These are phyloP conservation scores for Aphanomyces cochlioides DNA, from an alignment of 352 stramenopile genomes.

Conservation along the genomic window DNA sequence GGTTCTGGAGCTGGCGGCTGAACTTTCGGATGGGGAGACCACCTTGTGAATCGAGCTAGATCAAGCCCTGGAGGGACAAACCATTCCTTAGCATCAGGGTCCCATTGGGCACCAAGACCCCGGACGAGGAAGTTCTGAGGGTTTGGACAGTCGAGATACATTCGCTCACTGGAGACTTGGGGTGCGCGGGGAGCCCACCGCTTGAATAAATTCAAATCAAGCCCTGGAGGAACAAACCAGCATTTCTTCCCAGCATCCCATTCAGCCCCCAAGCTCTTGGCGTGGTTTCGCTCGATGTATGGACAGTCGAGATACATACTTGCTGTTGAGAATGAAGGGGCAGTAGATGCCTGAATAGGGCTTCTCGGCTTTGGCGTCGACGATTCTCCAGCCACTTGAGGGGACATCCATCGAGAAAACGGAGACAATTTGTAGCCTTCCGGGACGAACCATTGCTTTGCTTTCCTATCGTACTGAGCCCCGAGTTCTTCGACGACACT, in stretches of 20 bases:
- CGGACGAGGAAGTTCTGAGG: conserved; percentile 13
- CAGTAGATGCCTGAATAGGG: background rate
- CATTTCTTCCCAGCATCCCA: conserved; percentile 6
- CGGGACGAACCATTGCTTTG: conserved; percentile 8
- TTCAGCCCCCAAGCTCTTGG: background rate
- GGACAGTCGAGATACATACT: conserved; percentile 10
- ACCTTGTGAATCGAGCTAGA: conserved; percentile 10
- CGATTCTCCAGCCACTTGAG: background rate
- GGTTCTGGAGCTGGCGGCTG: background rate
- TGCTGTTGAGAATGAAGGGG: conserved; percentile 3
- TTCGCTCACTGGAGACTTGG: conserved; percentile 7
- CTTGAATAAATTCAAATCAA: background rate
- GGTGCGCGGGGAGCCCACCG: conserved; percentile 12
- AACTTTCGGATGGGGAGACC: background rate
- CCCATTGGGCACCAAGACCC: conserved; percentile 12
- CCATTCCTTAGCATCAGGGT: conserved; percentile 5
- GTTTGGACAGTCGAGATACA: conserved; percentile 6
- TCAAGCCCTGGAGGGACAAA: conserved; percentile 10
- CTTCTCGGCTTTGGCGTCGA: conserved; percentile 8
- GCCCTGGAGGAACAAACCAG: background rate
- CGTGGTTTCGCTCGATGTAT: conserved; percentile 6
- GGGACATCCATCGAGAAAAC: conserved; percentile 6
- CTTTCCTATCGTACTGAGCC: background rate
- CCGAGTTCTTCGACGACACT: background rate
- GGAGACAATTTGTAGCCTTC: background rate